Evolutionary conservation across 805 yeast genomes (phyloP).

Genomic region (Pachysolen tannophilus): DNA sequence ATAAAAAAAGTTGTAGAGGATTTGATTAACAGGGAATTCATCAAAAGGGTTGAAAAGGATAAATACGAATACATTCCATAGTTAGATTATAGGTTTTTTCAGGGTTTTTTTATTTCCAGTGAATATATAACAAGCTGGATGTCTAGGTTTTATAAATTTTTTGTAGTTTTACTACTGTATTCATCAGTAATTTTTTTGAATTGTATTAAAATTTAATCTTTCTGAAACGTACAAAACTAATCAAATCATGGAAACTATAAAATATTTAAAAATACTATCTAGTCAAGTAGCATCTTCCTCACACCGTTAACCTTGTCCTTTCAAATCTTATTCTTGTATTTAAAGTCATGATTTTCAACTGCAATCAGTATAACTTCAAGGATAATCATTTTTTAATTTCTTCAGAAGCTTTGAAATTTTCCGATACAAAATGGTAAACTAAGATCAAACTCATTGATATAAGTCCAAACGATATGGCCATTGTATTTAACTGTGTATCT

Average conservation of each 20-base stretch:
- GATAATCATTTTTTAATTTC: background rate
- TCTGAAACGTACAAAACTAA: too few relatives aligned
- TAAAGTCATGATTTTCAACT: too few relatives aligned
- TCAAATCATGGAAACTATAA: too few relatives aligned
- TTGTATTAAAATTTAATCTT: conserved; percentile 1
- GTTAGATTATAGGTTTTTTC: background rate
- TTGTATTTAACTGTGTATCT: conserved; percentile 68
- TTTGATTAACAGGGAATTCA: conserved; percentile 26
- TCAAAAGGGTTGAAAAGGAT: conserved; percentile 19
- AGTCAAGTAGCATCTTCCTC: too few relatives aligned
- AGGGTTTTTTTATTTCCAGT: background rate
- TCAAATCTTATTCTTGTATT: too few relatives aligned
- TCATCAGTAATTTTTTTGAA: too few relatives aligned
- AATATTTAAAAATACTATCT: too few relatives aligned
- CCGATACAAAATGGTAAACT: conserved; percentile 45
- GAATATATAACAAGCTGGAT: too few relatives aligned
- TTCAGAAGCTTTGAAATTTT: conserved; percentile 13
- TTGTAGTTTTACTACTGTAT: too few relatives aligned
- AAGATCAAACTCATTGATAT: conserved; percentile 63
- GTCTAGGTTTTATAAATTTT: too few relatives aligned
- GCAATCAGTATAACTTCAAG: too few relatives aligned
- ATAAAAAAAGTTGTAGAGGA: conserved; percentile 25
- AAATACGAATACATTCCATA: conserved; percentile 25
- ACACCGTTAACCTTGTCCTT: too few relatives aligned
- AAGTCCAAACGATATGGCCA: conserved; percentile 70